Evolutionary conservation across 371 early-diverging fungal genomes (phyloP).

Genomic region (Mucor saturninus): DNA sequence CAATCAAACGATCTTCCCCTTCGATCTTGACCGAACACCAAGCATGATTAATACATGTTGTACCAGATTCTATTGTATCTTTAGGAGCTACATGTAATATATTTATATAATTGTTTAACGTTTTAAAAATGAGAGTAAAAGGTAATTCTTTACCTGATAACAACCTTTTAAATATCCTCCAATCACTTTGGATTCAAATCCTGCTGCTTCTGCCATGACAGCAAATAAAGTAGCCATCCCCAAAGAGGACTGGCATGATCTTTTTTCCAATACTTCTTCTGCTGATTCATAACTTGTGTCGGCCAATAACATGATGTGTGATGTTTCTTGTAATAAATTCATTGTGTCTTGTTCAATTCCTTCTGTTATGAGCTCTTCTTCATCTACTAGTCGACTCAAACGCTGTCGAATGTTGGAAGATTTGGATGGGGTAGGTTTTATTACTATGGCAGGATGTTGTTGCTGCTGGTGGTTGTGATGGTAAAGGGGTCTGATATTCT

Average conservation of each 20-base stretch:
- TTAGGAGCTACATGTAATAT: conserved; percentile 27
- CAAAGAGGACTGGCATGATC: conserved; percentile 50
- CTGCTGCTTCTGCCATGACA: conserved; percentile 62
- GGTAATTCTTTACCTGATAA: conserved; percentile 16
- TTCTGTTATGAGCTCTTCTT: neutral
- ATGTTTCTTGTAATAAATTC: conserved; percentile 23
- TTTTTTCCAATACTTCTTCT: conserved; percentile 46
- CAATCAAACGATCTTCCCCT: conserved; percentile 65
- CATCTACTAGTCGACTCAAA: conserved; percentile 19
- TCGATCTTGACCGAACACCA: conserved; percentile 68
- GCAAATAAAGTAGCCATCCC: conserved; percentile 64
- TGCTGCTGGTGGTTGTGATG: conserved; percentile 22
- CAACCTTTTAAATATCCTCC: conserved; percentile 61
- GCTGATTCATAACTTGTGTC: conserved; percentile 34
- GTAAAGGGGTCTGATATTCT: conserved; percentile 53
- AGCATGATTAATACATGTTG: conserved; percentile 57
- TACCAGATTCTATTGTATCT: conserved; percentile 33
- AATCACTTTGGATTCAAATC: conserved; percentile 54
- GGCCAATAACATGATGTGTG: neutral
- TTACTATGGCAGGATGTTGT: conserved; percentile 7
- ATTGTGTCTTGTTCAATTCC: conserved; percentile 18
- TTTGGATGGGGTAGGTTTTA: conserved; percentile 3
- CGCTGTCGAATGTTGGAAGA: conserved; percentile 18
- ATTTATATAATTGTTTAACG: neutral
- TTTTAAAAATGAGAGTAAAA: too few species aligned